These are phyloP conservation scores for Houttuynia cordata DNA, from an alignment of 164 flowering plant genomes.

Conservation along the genomic window DNA sequence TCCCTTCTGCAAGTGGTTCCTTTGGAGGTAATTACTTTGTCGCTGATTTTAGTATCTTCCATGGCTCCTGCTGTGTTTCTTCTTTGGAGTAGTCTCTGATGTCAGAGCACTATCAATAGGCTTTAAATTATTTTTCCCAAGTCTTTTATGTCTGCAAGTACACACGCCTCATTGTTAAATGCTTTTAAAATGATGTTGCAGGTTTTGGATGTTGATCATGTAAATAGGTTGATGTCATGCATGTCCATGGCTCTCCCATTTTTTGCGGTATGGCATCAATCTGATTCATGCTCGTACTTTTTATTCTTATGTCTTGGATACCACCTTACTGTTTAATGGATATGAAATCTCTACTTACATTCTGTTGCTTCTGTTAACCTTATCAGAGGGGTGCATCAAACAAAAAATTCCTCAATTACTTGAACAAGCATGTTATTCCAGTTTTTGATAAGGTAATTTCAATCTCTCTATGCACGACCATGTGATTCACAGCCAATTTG, in stretches of 20 bases:
- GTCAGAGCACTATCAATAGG: not conserved
- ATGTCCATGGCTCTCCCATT: slow-evolving; percentile 80
- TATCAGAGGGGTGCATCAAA: slow-evolving; percentile 88
- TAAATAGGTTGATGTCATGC: slow-evolving; percentile 84
- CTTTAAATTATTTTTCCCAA: not conserved
- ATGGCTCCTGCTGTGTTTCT: not conserved
- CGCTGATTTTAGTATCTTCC: not conserved
- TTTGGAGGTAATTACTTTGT: not conserved
- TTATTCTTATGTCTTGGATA: not conserved
- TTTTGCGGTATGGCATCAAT: slow-evolving; percentile 43
- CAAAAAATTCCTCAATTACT: slow-evolving; percentile 76
- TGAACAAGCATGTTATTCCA: slow-evolving; percentile 78
- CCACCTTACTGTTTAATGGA: not conserved
- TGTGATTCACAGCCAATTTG: too few species aligned
- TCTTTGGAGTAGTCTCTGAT: not conserved
- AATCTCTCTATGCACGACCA: not conserved
- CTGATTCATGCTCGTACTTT: not conserved
- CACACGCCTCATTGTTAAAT: not conserved
- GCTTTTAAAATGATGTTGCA: slow-evolving; percentile 18
- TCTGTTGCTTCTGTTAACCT: slow-evolving; percentile 3
- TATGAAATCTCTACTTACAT: not conserved
- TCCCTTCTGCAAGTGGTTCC: not conserved
- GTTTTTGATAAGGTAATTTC: slow-evolving; percentile 73
- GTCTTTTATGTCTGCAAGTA: not conserved
- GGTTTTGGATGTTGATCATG: slow-evolving; percentile 86